These are phyloP conservation scores for Paramecium pentaurelia DNA, from an alignment of 73 alveolate species.

Conservation along the genomic window DNA sequence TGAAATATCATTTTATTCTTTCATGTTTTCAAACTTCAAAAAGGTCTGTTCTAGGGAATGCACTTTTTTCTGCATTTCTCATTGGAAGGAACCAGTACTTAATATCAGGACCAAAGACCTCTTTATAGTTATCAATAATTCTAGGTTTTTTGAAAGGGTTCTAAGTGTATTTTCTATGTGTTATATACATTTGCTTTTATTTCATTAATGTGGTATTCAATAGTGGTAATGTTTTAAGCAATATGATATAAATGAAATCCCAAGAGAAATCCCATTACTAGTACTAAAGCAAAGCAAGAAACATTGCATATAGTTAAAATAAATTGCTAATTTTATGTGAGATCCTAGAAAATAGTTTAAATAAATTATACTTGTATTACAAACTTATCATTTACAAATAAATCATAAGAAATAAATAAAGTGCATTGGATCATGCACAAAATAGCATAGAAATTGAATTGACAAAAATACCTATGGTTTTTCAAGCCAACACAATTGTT, in stretches of 20 bases:
- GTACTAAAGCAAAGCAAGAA: neutral
- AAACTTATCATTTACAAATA: neutral
- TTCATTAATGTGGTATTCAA: constrained; percentile 30
- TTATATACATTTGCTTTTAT: neutral
- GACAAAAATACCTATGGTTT: constrained; percentile 69
- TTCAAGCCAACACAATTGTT: constrained; percentile 81
- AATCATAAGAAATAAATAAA: neutral
- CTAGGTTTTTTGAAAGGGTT: constrained; percentile 39
- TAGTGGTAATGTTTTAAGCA: neutral
- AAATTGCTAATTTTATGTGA: neutral
- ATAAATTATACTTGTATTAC: neutral
- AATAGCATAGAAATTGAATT: constrained; percentile 45
- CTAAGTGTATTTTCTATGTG: neutral
- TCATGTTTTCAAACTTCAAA: constrained; percentile 23
- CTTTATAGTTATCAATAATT: constrained; percentile 2
- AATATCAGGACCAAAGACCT: neutral
- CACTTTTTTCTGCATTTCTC: neutral
- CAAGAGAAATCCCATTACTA: constrained; percentile 7
- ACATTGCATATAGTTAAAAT: neutral
- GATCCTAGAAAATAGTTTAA: neutral
- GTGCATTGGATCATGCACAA: constrained; percentile 2
- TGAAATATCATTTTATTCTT: neutral
- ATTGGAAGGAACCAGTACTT: constrained; percentile 17
- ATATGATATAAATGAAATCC: constrained; percentile 26
- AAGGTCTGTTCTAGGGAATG: constrained; percentile 31